A percentile compares a stretch with the other conserved stretches of the same genome.
phyloP scores from a whole-genome alignment of 129 eudicot genomes.

The Helichrysum umbraculigerum region DNA sequence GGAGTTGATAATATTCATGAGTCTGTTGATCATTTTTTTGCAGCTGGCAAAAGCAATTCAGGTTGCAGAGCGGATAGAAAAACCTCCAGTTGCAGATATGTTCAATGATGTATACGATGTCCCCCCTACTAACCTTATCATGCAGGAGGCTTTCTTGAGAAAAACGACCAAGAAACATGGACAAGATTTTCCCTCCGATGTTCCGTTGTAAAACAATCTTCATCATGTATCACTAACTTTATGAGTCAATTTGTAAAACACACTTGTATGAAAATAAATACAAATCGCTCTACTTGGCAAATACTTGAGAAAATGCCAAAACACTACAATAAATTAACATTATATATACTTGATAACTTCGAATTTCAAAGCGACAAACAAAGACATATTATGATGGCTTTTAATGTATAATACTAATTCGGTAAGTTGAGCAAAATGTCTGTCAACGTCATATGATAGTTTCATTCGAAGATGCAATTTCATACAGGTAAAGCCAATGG shows the following conservation, averaged over 20 bases:
- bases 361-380: no score
- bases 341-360: no score
- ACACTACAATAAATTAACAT: no score
- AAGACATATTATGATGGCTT: no score
- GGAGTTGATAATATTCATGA: neutral
- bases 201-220: conserved; percentile 29
- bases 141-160: conserved; percentile 60
- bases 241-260: neutral
- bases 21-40: neutral
- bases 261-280: no score
- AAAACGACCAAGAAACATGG: conserved; percentile 45
- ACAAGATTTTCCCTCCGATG: conserved; percentile 47
- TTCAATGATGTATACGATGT: conserved; percentile 70
- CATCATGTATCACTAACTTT: neutral
- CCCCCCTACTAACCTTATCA: conserved; percentile 52
- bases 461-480: neutral
- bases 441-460: neutral
- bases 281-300: no score
- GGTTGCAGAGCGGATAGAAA: conserved; percentile 62
- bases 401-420: no score
- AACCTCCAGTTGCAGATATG: conserved; percentile 60
- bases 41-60: conserved; percentile 72
- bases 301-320: no score
- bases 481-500: neutral
- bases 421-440: no score